phyloP scores from a whole-genome alignment of 345 rosid genomes.

The Alliaria petiolata region DNA sequence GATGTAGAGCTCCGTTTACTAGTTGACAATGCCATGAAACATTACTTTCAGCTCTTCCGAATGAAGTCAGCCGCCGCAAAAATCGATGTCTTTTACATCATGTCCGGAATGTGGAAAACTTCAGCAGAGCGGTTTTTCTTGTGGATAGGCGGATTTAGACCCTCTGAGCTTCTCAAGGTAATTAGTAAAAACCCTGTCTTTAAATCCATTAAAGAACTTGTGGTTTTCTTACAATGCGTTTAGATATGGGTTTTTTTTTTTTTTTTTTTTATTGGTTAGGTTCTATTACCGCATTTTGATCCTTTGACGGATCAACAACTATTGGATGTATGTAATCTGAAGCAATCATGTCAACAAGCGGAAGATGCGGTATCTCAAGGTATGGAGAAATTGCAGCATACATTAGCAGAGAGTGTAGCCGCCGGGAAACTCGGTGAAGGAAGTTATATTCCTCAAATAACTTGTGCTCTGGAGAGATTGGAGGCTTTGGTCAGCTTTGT shows the following conservation, averaged over 20 bases:
- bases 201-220: too few species aligned
- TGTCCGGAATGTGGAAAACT: conserved; percentile 89
- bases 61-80: conserved; percentile 77
- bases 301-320: conserved; percentile 62
- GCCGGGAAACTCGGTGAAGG: conserved; percentile 60
- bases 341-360: conserved; percentile 83
- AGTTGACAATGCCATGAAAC: conserved; percentile 65
- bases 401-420: conserved; percentile 63
- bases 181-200: too few species aligned
- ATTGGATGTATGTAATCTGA: conserved; percentile 44
- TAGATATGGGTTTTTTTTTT: too few species aligned
- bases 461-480: conserved; percentile 69
- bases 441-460: conserved; percentile 47
- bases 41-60: conserved; percentile 77
- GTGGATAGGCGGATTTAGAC: conserved; percentile 96
- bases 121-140: conserved; percentile 85
- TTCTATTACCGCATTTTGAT: conserved; percentile 66
- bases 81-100: conserved; percentile 75
- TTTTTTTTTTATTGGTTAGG: too few species aligned
- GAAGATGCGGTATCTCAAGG: conserved; percentile 95
- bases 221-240: too few species aligned
- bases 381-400: conserved; percentile 84
- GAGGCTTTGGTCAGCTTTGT: conserved; percentile 75
- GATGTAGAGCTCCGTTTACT: conserved; percentile 60
- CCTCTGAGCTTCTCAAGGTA: conserved; percentile 94